A percentile compares a stretch with the other conserved stretches of the same genome.
These are phyloP conservation scores for Macrolepiota dolichaula DNA, from an alignment of 768 basidiomycete species.

Conservation along the genomic window DNA sequence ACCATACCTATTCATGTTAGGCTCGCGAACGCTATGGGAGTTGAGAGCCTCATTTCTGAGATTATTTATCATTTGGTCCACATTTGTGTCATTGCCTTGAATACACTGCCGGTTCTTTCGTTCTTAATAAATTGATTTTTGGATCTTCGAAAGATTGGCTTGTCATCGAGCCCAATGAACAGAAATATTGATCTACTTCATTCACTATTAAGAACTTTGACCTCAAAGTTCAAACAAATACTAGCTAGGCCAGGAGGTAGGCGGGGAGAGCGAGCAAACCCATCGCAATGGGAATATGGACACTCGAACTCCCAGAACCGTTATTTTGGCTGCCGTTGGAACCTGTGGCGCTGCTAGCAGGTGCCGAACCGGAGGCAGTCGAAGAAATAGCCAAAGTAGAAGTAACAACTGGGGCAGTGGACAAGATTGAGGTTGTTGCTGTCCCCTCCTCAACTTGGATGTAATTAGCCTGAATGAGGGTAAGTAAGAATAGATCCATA, in stretches of 20 bases:
- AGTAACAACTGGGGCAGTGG: constrained; percentile 65
- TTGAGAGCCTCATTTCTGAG: constrained; percentile 14
- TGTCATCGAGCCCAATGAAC: neutral
- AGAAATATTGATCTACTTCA: neutral
- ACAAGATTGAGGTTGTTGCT: constrained; percentile 44
- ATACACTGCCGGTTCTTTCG: constrained; percentile 17
- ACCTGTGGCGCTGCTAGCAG: constrained; percentile 11
- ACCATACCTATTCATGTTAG: constrained; percentile 19
- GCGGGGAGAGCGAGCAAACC: neutral
- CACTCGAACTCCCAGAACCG: neutral
- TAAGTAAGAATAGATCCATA: constrained; percentile 1
- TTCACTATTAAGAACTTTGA: neutral
- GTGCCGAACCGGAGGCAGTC: constrained; percentile 12
- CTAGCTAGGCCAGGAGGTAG: neutral
- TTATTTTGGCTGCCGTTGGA: constrained; percentile 12
- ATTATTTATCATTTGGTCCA: constrained; percentile 6
- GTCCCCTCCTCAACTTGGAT: constrained; percentile 71
- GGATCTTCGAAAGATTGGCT: neutral
- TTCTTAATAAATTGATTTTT: neutral
- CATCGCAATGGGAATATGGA: neutral
- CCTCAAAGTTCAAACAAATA: too few species aligned
- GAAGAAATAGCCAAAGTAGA: constrained; percentile 44
- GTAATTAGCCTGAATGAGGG: constrained; percentile 53
- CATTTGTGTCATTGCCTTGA: neutral
- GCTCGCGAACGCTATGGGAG: constrained; percentile 38